Conservation (phyloP, 2,329 filamentous ascomycete species). For the Phialophora verrucosa region DNA sequence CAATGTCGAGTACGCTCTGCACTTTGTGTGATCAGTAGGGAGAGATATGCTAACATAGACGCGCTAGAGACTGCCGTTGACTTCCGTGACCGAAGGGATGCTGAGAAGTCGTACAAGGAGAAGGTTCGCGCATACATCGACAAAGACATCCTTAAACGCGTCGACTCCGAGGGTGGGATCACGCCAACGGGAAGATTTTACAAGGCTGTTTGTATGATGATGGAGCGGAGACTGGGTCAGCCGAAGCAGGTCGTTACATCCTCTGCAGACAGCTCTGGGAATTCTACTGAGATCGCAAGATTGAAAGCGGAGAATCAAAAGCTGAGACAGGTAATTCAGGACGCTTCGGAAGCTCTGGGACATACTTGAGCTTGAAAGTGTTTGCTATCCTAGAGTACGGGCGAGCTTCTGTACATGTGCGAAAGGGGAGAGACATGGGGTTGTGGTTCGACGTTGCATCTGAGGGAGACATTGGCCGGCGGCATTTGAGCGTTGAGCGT, state of each 20-base stretch:
- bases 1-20: background rate
- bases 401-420: background rate
- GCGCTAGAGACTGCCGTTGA: slow-evolving; percentile 16
- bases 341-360: background rate
- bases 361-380: background rate
- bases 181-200: slow-evolving; percentile 25
- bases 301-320: slow-evolving; percentile 5
- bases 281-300: background rate
- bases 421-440: background rate
- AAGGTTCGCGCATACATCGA: slow-evolving; percentile 22
- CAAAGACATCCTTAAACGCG: slow-evolving; percentile 22
- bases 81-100: slow-evolving; percentile 19
- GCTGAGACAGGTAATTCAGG: background rate
- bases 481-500: background rate
- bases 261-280: background rate
- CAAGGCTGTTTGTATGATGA: slow-evolving; percentile 18
- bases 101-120: slow-evolving; percentile 14
- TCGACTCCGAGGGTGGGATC: slow-evolving; percentile 25
- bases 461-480: background rate
- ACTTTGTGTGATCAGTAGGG: too few species aligned
- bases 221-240: slow-evolving; percentile 9
- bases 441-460: background rate
- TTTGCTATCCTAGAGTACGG: background rate
- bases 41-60: background rate
- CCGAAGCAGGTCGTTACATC: background rate